These are phyloP conservation scores for Pyronema omphalodes DNA, from an alignment of 495 filamentous ascomycete species.

Conservation along the genomic window DNA sequence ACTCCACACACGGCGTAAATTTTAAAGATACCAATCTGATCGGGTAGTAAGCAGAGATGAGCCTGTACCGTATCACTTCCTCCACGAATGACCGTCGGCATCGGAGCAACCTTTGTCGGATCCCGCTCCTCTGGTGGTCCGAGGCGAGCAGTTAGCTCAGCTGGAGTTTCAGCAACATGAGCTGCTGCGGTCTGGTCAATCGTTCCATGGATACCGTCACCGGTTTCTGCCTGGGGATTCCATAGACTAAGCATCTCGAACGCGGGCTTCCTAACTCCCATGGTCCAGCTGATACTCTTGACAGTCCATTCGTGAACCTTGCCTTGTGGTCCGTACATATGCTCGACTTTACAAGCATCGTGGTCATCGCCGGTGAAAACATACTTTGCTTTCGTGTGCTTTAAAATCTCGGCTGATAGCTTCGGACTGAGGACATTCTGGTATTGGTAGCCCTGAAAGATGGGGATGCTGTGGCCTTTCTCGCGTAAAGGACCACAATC, in stretches of 20 bases:
- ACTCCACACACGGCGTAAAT: slow-evolving; percentile 47
- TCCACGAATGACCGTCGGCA: background rate
- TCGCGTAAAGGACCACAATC: slow-evolving; percentile 86
- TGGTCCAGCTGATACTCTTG: slow-evolving; percentile 83
- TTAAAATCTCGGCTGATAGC: slow-evolving; percentile 53
- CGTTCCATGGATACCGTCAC: slow-evolving; percentile 10
- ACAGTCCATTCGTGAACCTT: slow-evolving; percentile 78
- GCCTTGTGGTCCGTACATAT: slow-evolving; percentile 44
- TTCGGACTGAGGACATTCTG: slow-evolving; percentile 72
- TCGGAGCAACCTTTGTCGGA: background rate
- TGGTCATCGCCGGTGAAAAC: slow-evolving; percentile 96
- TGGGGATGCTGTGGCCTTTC: slow-evolving; percentile 56
- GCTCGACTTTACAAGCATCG: slow-evolving; percentile 84
- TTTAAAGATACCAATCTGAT: slow-evolving; percentile 66
- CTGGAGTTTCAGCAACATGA: background rate
- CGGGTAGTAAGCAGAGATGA: slow-evolving; percentile 79
- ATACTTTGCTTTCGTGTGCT: slow-evolving; percentile 51
- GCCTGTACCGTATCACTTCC: slow-evolving; percentile 49
- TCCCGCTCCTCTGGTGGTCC: slow-evolving; percentile 19
- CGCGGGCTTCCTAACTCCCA: slow-evolving; percentile 84
- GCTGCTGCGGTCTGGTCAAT: slow-evolving; percentile 12
- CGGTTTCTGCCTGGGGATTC: slow-evolving; percentile 55
- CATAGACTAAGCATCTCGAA: slow-evolving; percentile 78
- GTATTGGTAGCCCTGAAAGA: slow-evolving; percentile 76
- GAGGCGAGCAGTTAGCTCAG: background rate